Evolutionary conservation across 192 early-diverging fungal genomes (phyloP), one percentile per base, ranked within the genome.

Genomic region (Gigaspora rosea): DNA sequence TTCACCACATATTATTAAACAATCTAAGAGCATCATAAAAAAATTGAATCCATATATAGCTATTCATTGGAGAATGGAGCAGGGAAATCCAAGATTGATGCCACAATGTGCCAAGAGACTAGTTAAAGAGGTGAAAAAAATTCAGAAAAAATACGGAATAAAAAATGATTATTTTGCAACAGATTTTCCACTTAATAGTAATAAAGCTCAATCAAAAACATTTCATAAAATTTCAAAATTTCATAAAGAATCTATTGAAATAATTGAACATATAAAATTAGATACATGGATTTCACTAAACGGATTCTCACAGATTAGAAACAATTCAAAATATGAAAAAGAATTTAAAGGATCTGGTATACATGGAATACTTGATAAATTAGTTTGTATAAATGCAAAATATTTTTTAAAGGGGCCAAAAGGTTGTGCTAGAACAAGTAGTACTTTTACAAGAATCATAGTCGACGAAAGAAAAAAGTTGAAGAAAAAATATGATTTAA

Each of bases 151-250:
- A 16, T 3, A 70, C 7, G 46, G 46, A 22, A 68, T 79, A 47
- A 8, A 36, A 51, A 79, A 76, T 36, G 49, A 76, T 47, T 79
- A 79, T 59, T 47, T 79, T 9, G 78, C 78, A n/a, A 79, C 78
- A 8, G 78, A 79, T 65, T 79, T 76, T 74, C 73, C 61, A 11
- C 32, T 69, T 33, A 15, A n/a, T 27, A 73, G 73, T 4, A 47
- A 54, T 4, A 41, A 46, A 33, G 48, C 27, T 2, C 63, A 73
- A 41, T 73, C 65, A n/a, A 18, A 46, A 36, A 67, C 65, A 8
- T 66, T 66, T 20, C 36, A 52, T 41, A 16, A 46, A 58, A 16
- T 79, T 20, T 65, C 57, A 0, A 22, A 73, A 32, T 7, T 66
- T 47, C 78, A 79, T 48, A 59, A 66, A 48, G 46, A 76, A 57